Percentiles rank a stretch among this genome's conserved stretches.
Evolutionary conservation across 1,284 basidiomycete genomes (phyloP).

Genomic region (Ustilago cynodontis): DNA sequence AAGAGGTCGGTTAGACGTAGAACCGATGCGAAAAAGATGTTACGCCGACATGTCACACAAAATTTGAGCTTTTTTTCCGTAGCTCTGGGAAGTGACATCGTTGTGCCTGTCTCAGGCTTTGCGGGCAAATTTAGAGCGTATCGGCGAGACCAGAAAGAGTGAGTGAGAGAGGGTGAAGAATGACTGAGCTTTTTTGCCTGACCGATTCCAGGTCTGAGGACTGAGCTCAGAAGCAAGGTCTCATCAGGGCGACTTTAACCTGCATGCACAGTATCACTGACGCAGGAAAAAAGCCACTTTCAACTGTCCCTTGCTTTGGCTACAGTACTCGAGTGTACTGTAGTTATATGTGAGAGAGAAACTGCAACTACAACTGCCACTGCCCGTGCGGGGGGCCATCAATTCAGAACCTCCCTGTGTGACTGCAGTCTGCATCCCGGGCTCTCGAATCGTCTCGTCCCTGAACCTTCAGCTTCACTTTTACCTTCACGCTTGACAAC

Average conservation of each 20-base stretch:
- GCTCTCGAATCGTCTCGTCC: not conserved
- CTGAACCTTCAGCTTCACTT: not conserved
- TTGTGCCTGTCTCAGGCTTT: conserved; percentile 1
- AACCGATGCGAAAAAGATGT: too few relatives aligned
- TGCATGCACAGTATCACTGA: conserved; percentile 21
- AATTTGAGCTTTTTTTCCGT: not conserved
- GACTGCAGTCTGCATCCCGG: not conserved
- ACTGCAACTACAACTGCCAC: not conserved
- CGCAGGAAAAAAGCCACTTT: not conserved
- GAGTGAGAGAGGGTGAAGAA: not conserved
- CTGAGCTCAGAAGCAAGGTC: too few relatives aligned
- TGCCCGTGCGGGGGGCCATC: conserved; percentile 1
- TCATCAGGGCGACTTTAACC: not conserved
- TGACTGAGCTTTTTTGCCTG: conserved; percentile 4
- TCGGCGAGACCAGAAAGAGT: not conserved
- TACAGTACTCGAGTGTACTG: too few relatives aligned
- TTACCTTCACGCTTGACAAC: not conserved
- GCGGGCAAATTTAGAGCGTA: not conserved
- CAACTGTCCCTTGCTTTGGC: not conserved
- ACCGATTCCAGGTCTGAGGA: not conserved
- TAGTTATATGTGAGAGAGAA: not conserved
- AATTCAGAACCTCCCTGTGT: not conserved
- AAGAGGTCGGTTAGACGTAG: too few relatives aligned
- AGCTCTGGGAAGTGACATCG: not conserved
- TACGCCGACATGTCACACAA: not conserved